These are phyloP conservation scores for Leccinum holopus DNA, from an alignment of 1,284 basidiomycete genomes.

Conservation along the genomic window DNA sequence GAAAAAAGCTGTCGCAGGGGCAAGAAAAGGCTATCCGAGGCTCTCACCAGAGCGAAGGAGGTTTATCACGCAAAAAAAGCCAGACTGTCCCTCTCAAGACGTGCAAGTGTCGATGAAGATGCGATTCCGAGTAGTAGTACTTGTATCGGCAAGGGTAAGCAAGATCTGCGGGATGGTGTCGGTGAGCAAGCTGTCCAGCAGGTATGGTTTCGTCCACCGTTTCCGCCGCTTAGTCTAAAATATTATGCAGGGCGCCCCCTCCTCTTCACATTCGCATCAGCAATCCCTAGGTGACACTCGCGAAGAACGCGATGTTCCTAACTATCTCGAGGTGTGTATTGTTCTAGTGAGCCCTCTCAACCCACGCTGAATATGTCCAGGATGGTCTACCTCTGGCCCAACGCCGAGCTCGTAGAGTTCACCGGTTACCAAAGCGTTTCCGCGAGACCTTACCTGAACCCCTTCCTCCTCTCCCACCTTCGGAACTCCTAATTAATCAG, in stretches of 20 bases:
- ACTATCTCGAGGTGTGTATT: neutral
- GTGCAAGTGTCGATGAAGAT: neutral
- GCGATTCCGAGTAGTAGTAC: neutral
- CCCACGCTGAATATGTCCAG: neutral
- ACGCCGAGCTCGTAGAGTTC: neutral
- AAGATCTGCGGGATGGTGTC: neutral
- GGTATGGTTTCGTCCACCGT: neutral
- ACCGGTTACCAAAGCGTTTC: too few species aligned
- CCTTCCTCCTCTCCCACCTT: neutral
- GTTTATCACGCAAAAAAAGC: neutral
- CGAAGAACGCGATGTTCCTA: neutral
- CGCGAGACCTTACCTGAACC: too few species aligned
- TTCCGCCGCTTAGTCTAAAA: neutral
- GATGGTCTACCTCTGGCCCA: neutral
- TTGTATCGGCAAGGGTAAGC: neutral
- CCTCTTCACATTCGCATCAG: neutral
- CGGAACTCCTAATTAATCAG: too few species aligned
- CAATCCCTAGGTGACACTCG: neutral
- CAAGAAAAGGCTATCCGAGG: neutral
- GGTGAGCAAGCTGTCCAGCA: neutral
- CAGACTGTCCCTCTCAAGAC: neutral
- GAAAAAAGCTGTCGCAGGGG: neutral
- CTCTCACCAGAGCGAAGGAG: neutral
- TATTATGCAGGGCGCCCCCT: neutral
- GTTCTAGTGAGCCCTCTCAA: neutral